Conservation (phyloP, 306 rosid genomes). For the Castanospermum australe region DNA sequence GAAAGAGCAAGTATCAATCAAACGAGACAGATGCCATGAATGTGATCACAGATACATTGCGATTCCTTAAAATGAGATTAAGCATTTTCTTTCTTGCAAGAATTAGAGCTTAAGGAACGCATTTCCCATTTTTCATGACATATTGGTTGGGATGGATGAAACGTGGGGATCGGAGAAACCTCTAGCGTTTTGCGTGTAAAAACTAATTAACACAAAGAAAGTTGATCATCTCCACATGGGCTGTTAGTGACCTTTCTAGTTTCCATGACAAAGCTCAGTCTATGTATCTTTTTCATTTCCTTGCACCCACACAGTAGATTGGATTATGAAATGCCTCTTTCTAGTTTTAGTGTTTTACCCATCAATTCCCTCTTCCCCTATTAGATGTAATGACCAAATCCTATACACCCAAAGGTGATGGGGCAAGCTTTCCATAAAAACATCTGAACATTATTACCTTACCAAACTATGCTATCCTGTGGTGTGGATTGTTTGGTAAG, state of each 20-base stretch:
- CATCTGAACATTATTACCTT: conserved; percentile 20
- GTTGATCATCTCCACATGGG: conserved; percentile 54
- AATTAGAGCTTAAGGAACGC: conserved; percentile 20
- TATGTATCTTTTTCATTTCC: conserved; percentile 15
- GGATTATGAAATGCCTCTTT: conserved; percentile 12
- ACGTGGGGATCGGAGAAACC: conserved; percentile 56
- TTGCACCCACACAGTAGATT: neutral
- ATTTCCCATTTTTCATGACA: neutral
- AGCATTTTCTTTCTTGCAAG: neutral
- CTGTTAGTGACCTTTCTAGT: conserved; percentile 27
- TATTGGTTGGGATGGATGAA: conserved; percentile 37
- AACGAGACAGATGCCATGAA: conserved; percentile 26
- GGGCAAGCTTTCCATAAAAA: no score
- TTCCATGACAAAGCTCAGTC: conserved; percentile 24
- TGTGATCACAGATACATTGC: neutral
- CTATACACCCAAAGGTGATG: conserved; percentile 27
- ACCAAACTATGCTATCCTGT: conserved; percentile 46
- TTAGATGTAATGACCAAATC: conserved; percentile 28
- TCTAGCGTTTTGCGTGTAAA: conserved; percentile 40
- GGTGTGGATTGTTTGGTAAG: conserved; percentile 30
- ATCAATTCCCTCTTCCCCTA: conserved; percentile 17
- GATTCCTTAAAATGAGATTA: conserved; percentile 21
- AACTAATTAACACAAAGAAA: conserved; percentile 28
- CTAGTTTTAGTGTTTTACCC: conserved; percentile 24
- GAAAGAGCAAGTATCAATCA: conserved; percentile 16